These are phyloP conservation scores for carrot (Daucus carota) DNA, from an alignment of 129 eudicot genomes.

Conservation along the genomic window DNA sequence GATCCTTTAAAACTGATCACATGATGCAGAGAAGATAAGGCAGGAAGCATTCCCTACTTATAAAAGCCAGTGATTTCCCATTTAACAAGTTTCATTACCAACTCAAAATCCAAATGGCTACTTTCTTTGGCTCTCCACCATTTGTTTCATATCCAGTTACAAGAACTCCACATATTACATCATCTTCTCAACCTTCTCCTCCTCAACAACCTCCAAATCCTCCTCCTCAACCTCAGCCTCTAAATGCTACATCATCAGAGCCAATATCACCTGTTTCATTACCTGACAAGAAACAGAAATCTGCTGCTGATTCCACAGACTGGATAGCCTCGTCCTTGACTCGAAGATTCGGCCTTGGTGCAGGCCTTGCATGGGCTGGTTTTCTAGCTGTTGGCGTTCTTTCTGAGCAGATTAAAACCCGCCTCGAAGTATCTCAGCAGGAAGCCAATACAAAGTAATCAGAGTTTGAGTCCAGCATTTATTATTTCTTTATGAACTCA, in stretches of 20 bases:
- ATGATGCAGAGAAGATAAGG: conserved; percentile 41
- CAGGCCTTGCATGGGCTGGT: conserved; percentile 94
- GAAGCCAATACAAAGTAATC: conserved; percentile 66
- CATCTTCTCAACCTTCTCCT: conserved; percentile 43
- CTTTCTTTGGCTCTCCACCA: conserved; percentile 58
- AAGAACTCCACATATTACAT: conserved; percentile 33
- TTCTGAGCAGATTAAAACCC: conserved; percentile 84
- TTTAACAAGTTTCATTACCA: background rate
- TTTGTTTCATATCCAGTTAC: conserved; percentile 45
- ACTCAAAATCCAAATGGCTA: conserved; percentile 35
- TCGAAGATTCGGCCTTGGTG: conserved; percentile 86
- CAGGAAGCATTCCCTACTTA: conserved; percentile 36
- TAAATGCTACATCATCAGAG: conserved; percentile 30
- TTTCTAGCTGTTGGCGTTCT: conserved; percentile 76
- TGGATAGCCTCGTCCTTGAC: conserved; percentile 88
- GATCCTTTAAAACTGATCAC: conserved; percentile 8
- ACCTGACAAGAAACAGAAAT: conserved; percentile 22
- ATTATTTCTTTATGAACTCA: background rate
- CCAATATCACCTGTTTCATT: conserved; percentile 18
- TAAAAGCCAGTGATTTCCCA: background rate
- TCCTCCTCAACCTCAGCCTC: conserved; percentile 21
- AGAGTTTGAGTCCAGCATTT: background rate
- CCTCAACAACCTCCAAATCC: conserved; percentile 29
- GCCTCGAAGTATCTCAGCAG: conserved; percentile 70
- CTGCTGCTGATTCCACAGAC: conserved; percentile 58